Conservation (phyloP, 768 basidiomycete genomes). For the Candolleomyces eurysporus region DNA sequence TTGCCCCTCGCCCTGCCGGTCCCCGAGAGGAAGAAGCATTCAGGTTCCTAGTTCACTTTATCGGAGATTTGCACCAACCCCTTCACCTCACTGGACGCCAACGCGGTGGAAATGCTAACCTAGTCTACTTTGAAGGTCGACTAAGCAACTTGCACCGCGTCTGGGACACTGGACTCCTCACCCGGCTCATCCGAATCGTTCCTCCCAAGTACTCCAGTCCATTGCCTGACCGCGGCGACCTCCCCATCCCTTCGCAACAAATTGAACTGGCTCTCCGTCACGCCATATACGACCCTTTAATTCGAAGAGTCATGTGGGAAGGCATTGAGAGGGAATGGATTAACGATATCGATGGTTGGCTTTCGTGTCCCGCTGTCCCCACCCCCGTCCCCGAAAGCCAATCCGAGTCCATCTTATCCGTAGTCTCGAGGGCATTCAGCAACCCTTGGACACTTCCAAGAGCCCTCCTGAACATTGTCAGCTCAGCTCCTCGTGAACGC, state of each 20-base stretch:
- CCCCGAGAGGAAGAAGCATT: conserved; percentile 59
- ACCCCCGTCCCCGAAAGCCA: background rate
- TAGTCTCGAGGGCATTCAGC: background rate
- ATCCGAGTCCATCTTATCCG: background rate
- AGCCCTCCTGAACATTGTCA: background rate
- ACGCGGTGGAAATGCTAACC: conserved; percentile 81
- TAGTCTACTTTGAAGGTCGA: conserved; percentile 71
- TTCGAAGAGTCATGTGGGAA: conserved; percentile 35
- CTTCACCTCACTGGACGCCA: conserved; percentile 88
- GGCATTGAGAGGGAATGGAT: conserved; percentile 7
- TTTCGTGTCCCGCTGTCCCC: conserved; percentile 6
- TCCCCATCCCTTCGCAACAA: background rate
- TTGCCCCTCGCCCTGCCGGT: background rate
- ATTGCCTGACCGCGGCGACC: conserved; percentile 52
- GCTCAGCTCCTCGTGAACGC: conserved; percentile 13
- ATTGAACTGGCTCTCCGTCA: conserved; percentile 47
- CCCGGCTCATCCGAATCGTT: conserved; percentile 74
- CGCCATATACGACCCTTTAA: conserved; percentile 83
- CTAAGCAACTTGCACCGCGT: conserved; percentile 73
- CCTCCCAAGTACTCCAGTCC: conserved; percentile 75
- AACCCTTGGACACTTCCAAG: background rate
- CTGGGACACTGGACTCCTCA: conserved; percentile 84
- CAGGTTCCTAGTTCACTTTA: conserved; percentile 89
- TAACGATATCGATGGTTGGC: background rate
- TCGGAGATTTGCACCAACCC: conserved; percentile 94